Base-by-base conservation (phyloP, 2,329 filamentous ascomycete species). In the Tolypocladium album region DNA sequence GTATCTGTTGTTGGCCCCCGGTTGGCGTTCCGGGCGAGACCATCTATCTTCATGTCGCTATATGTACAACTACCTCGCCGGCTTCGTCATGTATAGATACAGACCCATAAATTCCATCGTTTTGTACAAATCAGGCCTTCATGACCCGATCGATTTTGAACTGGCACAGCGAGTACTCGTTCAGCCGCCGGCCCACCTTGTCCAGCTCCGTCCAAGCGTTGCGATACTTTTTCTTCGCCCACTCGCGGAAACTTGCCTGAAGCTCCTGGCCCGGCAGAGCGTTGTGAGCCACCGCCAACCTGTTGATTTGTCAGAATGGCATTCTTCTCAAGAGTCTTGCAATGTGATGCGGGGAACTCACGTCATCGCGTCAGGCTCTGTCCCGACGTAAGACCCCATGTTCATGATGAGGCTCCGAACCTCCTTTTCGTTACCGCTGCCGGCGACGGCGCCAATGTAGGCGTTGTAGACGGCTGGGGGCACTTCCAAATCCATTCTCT, bases 221-320 rank as follows among this genome's bases (percentile, higher is more conserved):
- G 0, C 88, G 85, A 71, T 90, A 91, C 52, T 82, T 79, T 56
- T 82, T 73, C 65, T 82, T 81, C 2, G 88, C 88, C 91, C 91
- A 96, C 20, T 80, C 76, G 69, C 92, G 86, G 60, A 95, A 87
- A 43, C 84, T 77, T 6, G 81, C 77, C 71, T 94, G 90, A 67
- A 85, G 80, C 58, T 81, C 79, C 61, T 82, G 80, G 61, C 82
- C 84, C 2, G 84, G 85, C 3, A 91, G 80, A 12, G 85, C 87
- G 66, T 93, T 94, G 72, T 90, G 91, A 61, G 91, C 79, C 34
- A 87, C 82, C 20, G 87, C 90, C 56, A 96, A 77, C 38, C 90
- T 92, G 59, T 60, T n/a, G 8, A 4, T 13, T 38, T 60, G 64
- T 13, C 36, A 60, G 56, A 8, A 24, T 12, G 15, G 9, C 39